A percentile compares a stretch with the other conserved stretches of the same genome.
Evolutionary conservation across 768 basidiomycete species (phyloP).

Genomic region (Psilocybe cyanescens): DNA sequence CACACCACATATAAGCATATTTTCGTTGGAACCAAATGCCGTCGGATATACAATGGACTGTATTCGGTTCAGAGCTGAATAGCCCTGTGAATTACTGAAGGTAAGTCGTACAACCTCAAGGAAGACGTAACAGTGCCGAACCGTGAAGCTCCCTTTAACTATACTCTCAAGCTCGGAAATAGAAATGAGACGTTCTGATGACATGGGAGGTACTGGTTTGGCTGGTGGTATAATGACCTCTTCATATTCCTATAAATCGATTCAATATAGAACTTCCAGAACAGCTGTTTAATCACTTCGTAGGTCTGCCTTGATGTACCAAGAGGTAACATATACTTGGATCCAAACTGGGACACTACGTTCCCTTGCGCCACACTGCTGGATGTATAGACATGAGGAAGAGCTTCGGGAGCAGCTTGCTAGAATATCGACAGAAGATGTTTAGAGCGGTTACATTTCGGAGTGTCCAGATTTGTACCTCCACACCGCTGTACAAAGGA

Average conservation of each 20-base stretch:
- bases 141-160: constrained; percentile 83
- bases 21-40: constrained; percentile 95
- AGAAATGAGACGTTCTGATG: constrained; percentile 69
- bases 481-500: constrained; percentile 62
- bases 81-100: constrained; percentile 58
- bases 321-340: constrained; percentile 78
- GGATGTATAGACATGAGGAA: constrained; percentile 91
- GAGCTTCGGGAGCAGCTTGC: constrained; percentile 59
- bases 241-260: constrained; percentile 67
- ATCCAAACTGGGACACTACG: constrained; percentile 72
- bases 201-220: constrained; percentile 71
- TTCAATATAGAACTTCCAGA: not conserved
- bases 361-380: constrained; percentile 59
- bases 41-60: constrained; percentile 95
- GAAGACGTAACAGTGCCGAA: constrained; percentile 27
- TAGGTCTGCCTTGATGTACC: constrained; percentile 72
- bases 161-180: constrained; percentile 78
- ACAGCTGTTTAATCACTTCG: constrained; percentile 53
- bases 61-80: constrained; percentile 85
- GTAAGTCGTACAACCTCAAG: constrained; percentile 3
- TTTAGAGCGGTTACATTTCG: not conserved
- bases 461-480: constrained; percentile 37
- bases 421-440: constrained; percentile 23
- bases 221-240: constrained; percentile 92
- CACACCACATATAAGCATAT: constrained; percentile 90